Evolutionary conservation across 2,329 filamentous ascomycete genomes (phyloP).

Genomic region (Neocucurbitaria cava): DNA sequence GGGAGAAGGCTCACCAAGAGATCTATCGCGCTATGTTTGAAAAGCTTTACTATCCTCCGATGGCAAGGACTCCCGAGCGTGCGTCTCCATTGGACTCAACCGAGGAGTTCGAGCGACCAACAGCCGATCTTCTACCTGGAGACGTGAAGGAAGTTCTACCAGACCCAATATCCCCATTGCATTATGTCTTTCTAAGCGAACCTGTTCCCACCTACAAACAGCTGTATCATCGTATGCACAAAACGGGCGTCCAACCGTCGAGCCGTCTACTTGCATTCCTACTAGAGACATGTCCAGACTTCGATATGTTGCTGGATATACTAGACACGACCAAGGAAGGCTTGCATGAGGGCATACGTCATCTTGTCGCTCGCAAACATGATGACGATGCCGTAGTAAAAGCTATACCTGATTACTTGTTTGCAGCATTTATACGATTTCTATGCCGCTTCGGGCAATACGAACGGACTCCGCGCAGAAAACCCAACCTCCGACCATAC

Average conservation of each 20-base stretch:
- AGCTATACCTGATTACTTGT: constrained; percentile 32
- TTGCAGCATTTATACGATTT: constrained; percentile 38
- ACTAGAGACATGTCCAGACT: constrained; percentile 50
- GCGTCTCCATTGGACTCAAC: constrained; percentile 10
- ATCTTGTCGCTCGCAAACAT: constrained; percentile 29
- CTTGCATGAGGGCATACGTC: constrained; percentile 28
- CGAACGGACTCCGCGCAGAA: constrained; percentile 6
- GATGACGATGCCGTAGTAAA: constrained; percentile 6
- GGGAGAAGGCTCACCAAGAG: constrained; percentile 43
- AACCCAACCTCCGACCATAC: constrained; percentile 9
- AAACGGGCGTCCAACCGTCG: constrained; percentile 57
- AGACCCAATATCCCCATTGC: constrained; percentile 65
- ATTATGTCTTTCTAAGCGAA: constrained; percentile 70
- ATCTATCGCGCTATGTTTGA: constrained; percentile 65
- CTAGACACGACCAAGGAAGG: constrained; percentile 22
- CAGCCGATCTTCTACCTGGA: constrained; percentile 59
- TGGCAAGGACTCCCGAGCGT: constrained; percentile 4
- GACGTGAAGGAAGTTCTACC: constrained; percentile 64
- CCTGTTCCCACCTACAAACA: constrained; percentile 65
- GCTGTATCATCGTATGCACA: constrained; percentile 67
- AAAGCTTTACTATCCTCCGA: constrained; percentile 56
- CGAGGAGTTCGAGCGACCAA: constrained; percentile 2
- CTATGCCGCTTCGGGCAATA: constrained; percentile 41
- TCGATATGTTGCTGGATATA: constrained; percentile 25
- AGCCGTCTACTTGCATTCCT: constrained; percentile 63